A percentile compares a stretch with the other conserved stretches of the same genome.
These are phyloP conservation scores for Pyricularia sp. DNA, from an alignment of 2,329 filamentous ascomycete species.

Conservation along the genomic window DNA sequence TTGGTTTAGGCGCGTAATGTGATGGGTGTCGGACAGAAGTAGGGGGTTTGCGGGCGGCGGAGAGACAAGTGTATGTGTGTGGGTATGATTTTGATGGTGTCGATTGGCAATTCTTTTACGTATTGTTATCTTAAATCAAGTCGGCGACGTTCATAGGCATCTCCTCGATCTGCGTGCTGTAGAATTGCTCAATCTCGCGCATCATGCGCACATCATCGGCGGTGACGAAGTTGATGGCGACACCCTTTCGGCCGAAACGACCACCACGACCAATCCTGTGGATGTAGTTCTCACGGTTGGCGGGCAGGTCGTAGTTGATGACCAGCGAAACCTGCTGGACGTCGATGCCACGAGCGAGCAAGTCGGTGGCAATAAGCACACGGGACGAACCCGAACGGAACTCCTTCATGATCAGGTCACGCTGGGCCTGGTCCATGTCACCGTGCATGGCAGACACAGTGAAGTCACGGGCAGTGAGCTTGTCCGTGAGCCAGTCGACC, in stretches of 20 bases:
- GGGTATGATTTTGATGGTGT: background rate
- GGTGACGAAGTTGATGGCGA: conserved; percentile 98
- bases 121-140: conserved; percentile 23
- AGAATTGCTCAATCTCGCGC: conserved; percentile 92
- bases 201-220: conserved; percentile 96
- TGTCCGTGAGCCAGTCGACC: conserved; percentile 98
- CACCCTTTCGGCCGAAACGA: conserved; percentile 93
- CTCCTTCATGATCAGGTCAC: conserved; percentile 98
- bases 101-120: background rate
- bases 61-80: background rate
- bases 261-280: conserved; percentile 94
- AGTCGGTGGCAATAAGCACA: conserved; percentile 92
- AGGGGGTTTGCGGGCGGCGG: background rate
- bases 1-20: conserved; percentile 6
- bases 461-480: conserved; percentile 98
- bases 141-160: conserved; percentile 92
- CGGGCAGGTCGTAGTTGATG: conserved; percentile 97
- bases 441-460: conserved; percentile 98
- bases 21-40: conserved; percentile 7
- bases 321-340: conserved; percentile 96
- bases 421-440: conserved; percentile 97
- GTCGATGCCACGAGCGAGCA: conserved; percentile 96
- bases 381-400: conserved; percentile 94
- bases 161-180: conserved; percentile 93
- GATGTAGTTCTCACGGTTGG: conserved; percentile 99